Percentiles rank a stretch among this genome's conserved stretches.
These are phyloP conservation scores for Eragrostis tef DNA, from an alignment of 202 grass and related monocot species.

Conservation along the genomic window DNA sequence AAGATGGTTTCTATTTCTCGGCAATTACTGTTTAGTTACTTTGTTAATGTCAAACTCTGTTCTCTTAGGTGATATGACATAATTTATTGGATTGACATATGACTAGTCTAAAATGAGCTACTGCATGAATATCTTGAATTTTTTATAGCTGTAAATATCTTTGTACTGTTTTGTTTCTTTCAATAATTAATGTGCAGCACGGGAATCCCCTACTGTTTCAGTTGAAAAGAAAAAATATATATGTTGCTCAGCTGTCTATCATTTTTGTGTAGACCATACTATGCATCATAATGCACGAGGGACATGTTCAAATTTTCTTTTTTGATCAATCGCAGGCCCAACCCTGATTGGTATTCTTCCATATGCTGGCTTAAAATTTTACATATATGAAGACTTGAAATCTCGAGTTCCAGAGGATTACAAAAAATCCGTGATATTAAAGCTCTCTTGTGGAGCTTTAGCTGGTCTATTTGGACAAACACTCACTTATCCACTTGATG, in stretches of 20 bases:
- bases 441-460: conserved; percentile 80
- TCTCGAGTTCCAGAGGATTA: conserved; percentile 70
- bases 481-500: conserved; percentile 79
- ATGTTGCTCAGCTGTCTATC: background rate
- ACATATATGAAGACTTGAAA: conserved; percentile 82
- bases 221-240: background rate
- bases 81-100: background rate
- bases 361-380: conserved; percentile 79
- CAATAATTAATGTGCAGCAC: too few species aligned
- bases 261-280: background rate
- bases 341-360: conserved; percentile 76
- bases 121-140: conserved; percentile 6
- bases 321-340: conserved; percentile 57
- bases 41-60: background rate
- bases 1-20: background rate
- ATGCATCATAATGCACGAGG: conserved; percentile 7
- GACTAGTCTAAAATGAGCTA: conserved; percentile 13
- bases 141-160: background rate
- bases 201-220: too few species aligned
- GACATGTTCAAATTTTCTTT: background rate
- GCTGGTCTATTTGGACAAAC: conserved; percentile 86
- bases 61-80: background rate
- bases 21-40: background rate
- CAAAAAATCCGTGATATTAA: conserved; percentile 67
- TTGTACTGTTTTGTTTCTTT: too few species aligned